Base-by-base conservation (phyloP, 257 asterid genomes). In the Przewalskia tangutica region DNA sequence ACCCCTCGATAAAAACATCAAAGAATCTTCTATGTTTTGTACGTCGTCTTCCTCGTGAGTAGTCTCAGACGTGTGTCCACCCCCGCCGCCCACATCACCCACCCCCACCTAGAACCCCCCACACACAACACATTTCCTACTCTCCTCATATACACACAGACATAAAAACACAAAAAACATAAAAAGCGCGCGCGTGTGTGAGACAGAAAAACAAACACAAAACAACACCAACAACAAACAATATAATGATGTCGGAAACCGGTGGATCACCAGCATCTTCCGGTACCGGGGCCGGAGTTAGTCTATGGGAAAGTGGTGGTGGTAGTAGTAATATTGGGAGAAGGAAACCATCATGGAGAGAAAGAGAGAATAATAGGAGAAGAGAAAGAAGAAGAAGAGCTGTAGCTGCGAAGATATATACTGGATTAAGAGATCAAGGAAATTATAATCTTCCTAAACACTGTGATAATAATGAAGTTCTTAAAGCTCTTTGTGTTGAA, bases 341-440 rank as follows among this genome's bases (percentile, higher is more conserved):
- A 93, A 87, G 98, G 90, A 93, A 92, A 88, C 99, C 99, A 0
- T 94, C 98, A 0, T 92, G 95, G 97, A 89, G 96, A 77, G 99
- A 96, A 85, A 91, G 99, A 65, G 99, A 96, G 87, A 96, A 96
- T 79, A 96, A 96, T 83, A 81, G 94, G 94, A 92, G 97, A 90
- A 91, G 99, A 85, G 99, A 96, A 89, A 89, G 98, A 85, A 87
- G 98, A 77, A 88, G 98, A 84, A 92, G 99, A 79, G 98, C 98
- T 20, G 83, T 96, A 23, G 99, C 99, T 4, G 98, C 98, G 3
- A 96, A 94, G 92, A 89, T 96, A 82, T 96, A 92, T 66, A 14
- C 96, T 0, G 99, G 99, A 3, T 80, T 96, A 20, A 89, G 99
- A 81, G 99, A 98, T 7, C 99, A 94, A 88, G 99, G 99, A 71